These are phyloP conservation scores for Cardamine resedifolia DNA, from an alignment of 345 rosid species.

Conservation along the genomic window DNA sequence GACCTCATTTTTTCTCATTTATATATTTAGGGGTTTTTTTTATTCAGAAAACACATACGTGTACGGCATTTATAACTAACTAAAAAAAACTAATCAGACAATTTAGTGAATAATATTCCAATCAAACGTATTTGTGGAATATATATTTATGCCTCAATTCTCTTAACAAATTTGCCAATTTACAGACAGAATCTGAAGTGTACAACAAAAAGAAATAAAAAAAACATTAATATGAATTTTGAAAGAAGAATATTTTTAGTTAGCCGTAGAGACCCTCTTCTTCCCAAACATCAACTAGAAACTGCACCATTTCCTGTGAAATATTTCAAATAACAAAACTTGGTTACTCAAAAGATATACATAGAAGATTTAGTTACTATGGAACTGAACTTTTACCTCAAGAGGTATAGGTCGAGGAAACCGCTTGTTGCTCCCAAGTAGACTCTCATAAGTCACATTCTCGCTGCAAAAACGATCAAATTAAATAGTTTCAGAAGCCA, in stretches of 20 bases:
- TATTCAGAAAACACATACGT: not conserved
- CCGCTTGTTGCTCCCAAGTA: slow-evolving; percentile 79
- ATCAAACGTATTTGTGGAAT: no score
- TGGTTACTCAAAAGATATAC: not conserved
- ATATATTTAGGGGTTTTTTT: not conserved
- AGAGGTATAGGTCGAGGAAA: slow-evolving; percentile 70
- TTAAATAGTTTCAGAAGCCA: not conserved
- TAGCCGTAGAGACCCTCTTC: slow-evolving; percentile 75
- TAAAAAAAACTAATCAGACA: not conserved
- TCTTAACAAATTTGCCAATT: slow-evolving; percentile 6
- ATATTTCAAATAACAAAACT: not conserved
- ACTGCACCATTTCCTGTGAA: slow-evolving; percentile 82
- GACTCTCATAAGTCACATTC: slow-evolving; percentile 67
- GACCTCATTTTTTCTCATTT: not conserved
- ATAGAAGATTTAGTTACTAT: not conserved
- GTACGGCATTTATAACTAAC: not conserved
- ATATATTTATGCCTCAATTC: not conserved
- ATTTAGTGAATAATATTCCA: not conserved
- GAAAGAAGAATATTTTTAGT: slow-evolving; percentile 33
- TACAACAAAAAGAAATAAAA: not conserved
- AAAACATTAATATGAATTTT: not conserved
- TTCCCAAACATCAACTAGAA: slow-evolving; percentile 82
- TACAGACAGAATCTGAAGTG: not conserved
- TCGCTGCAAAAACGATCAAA: slow-evolving; percentile 49
- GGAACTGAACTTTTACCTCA: slow-evolving; percentile 41